phyloP scores from a whole-genome alignment of 2,329 filamentous ascomycete species.

The Venturia effusa region DNA sequence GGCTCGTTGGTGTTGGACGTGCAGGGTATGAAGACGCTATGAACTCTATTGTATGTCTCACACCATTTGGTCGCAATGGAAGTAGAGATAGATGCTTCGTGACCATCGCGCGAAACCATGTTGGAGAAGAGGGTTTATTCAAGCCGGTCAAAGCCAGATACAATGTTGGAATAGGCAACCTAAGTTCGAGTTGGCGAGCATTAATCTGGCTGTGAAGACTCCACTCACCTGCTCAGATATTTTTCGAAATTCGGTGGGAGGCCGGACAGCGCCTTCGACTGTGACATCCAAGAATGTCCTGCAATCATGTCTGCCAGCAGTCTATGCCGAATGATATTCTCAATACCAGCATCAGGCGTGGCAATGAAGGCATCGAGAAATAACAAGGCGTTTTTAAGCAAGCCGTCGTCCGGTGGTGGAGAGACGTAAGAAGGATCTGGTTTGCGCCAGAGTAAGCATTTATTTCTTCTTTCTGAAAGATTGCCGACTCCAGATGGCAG shows the following conservation, averaged over 20 bases:
- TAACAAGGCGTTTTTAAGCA: neutral
- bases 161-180: constrained; percentile 41
- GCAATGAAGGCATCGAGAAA: neutral
- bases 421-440: constrained; percentile 3
- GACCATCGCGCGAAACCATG: constrained; percentile 49
- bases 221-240: constrained; percentile 7
- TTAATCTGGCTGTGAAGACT: neutral
- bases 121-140: constrained; percentile 50
- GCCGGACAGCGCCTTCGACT: neutral
- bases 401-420: neutral
- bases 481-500: constrained; percentile 23
- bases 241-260: neutral
- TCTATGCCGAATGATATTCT: constrained; percentile 6
- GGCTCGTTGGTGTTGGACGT: constrained; percentile 33
- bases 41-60: constrained; percentile 59
- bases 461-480: constrained; percentile 21
- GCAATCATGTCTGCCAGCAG: constrained; percentile 2
- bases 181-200: neutral
- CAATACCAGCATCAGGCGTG: constrained; percentile 4
- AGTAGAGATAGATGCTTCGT: constrained; percentile 48
- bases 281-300: neutral
- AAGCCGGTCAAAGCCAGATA: constrained; percentile 52
- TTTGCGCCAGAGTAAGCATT: constrained; percentile 16
- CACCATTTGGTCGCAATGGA: constrained; percentile 51
- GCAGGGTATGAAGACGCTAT: constrained; percentile 56